Evolutionary conservation across 2,329 filamentous ascomycete species (phyloP).

Genomic region (Acrocalymma vagum): DNA sequence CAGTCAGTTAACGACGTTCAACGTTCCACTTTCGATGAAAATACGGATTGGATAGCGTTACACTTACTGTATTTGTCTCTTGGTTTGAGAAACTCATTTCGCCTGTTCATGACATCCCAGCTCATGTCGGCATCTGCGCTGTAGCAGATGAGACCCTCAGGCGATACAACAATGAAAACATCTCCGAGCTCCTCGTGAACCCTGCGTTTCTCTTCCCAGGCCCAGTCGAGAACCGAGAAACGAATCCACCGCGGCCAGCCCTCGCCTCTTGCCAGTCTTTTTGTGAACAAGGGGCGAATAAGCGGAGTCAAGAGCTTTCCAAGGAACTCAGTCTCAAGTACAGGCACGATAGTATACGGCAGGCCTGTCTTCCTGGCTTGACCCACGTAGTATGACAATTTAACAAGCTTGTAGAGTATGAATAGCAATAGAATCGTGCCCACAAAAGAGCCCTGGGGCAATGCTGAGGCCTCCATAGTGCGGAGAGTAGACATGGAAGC

Average conservation of each 20-base stretch:
- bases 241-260: slow-evolving; percentile 5
- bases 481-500: too few species aligned
- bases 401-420: too few species aligned
- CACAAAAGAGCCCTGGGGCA: too few species aligned
- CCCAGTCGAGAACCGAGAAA: slow-evolving; percentile 4
- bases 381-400: too few species aligned
- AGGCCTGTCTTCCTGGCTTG: slow-evolving; percentile 1
- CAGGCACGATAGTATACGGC: background rate
- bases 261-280: background rate
- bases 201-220: slow-evolving; percentile 5
- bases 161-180: slow-evolving; percentile 5
- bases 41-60: background rate
- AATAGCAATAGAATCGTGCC: too few species aligned
- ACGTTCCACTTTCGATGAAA: background rate
- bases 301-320: background rate
- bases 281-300: background rate
- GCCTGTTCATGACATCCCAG: background rate
- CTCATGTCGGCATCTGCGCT: background rate
- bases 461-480: too few species aligned
- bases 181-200: slow-evolving; percentile 5
- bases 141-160: slow-evolving; percentile 6
- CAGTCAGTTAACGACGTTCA: too few species aligned
- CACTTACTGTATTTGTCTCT: slow-evolving; percentile 7
- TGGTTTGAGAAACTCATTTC: slow-evolving; percentile 4
- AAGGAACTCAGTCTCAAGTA: background rate